phyloP scores from a whole-genome alignment of 768 basidiomycete species.

The Thelephora aurantiotincta region DNA sequence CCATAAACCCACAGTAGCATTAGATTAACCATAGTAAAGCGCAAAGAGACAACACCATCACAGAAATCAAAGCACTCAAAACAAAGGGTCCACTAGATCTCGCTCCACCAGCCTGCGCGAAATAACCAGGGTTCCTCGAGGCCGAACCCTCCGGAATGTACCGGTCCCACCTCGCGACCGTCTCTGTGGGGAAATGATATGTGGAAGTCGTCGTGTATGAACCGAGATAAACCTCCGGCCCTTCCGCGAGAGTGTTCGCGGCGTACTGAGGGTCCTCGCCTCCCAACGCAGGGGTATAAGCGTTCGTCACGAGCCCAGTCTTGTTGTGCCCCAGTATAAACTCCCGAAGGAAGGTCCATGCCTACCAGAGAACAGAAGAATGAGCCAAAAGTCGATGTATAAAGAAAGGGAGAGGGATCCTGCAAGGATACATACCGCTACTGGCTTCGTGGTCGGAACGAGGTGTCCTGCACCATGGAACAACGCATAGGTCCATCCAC shows the following conservation, averaged over 20 bases:
- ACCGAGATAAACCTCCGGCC: conserved; percentile 42
- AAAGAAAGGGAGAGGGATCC: too few relatives aligned
- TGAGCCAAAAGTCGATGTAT: neutral
- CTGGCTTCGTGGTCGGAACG: conserved; percentile 19
- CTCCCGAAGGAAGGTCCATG: conserved; percentile 45
- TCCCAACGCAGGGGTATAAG: conserved; percentile 21
- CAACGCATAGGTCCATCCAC: conserved; percentile 1
- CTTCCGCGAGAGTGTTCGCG: conserved; percentile 35
- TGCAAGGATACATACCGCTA: neutral
- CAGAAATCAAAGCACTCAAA: too few relatives aligned
- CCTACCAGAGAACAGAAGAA: conserved; percentile 22
- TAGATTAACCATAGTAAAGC: too few relatives aligned
- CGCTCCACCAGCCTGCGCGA: too few relatives aligned
- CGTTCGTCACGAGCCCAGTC: conserved; percentile 37
- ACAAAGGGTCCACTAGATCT: too few relatives aligned
- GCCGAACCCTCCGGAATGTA: conserved; percentile 8
- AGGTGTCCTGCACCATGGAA: conserved; percentile 32
- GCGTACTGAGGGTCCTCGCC: conserved; percentile 36
- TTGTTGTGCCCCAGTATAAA: conserved; percentile 51
- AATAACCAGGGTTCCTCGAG: neutral
- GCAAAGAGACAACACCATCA: too few relatives aligned
- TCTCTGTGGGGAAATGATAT: conserved; percentile 15
- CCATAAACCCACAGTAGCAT: too few relatives aligned
- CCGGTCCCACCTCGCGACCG: conserved; percentile 18
- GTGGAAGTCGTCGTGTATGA: conserved; percentile 17